Base-by-base conservation (phyloP, 1,284 basidiomycete genomes). In the Porodaedalea pini region DNA sequence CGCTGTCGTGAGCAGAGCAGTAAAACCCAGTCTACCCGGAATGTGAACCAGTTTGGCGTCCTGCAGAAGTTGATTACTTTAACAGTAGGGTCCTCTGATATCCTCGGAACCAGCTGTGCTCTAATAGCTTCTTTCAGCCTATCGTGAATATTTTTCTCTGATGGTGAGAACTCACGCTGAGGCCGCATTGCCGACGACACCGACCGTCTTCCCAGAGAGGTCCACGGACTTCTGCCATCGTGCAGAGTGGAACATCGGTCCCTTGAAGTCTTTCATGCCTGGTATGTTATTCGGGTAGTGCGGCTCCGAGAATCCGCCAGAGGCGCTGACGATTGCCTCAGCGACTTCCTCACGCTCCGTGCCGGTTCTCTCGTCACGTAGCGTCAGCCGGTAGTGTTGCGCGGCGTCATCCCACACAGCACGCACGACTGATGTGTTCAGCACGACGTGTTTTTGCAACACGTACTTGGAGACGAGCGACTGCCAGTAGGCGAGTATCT, bases 131-230 rank as follows among this genome's bases (percentile, higher is more conserved):
- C 37, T 51, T 32, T 34, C 31, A 40, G 27, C n/a, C 27, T 19
- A 41, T 32, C 21, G n/a, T n/a, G 29, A 50, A 50, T 2, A 53
- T 47, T 21, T 36, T 55, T 43, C 65, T 15, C 15, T 59, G 58
- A 6, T 56, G 62, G 44, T 67, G 62, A 34, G 62, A 56, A 70
- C 73, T 67, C 67, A 78, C 82, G 75, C 77, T 64, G 83, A 78
- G 69, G 80, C 83, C 2, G 83, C 85, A 63, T 85, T 85, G 19
- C 84, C 85, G 63, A 86, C 78, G 15, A 87, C 78, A 2, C 78
- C 83, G 1, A 86, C 76, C 27, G 74, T 71, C 67, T 84, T 83
- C 10, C 76, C 78, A 52, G 69, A 69, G 54, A 84, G 68, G 48
- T 76, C 68, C 25, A 85, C 74, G 61, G 79, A 77, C 56, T 83